These are phyloP conservation scores for Adansonia madagascariensis DNA, from an alignment of 441 rosid genomes.

Conservation along the genomic window DNA sequence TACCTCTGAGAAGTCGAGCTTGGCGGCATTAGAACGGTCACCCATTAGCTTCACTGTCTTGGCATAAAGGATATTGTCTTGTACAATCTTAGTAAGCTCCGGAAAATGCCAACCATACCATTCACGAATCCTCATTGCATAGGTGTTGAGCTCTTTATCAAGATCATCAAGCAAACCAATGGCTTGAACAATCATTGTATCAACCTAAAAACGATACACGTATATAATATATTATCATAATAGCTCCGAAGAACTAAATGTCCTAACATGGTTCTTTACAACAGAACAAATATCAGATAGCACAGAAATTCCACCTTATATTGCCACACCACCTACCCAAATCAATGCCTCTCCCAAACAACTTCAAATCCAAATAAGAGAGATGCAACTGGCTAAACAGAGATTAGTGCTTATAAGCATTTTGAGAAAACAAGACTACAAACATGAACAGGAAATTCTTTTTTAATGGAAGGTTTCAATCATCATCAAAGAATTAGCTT, in stretches of 20 bases:
- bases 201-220: conserved; percentile 53
- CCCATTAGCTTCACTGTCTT: conserved; percentile 87
- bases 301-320: not conserved
- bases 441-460: not conserved
- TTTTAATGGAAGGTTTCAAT: not conserved
- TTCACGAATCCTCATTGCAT: conserved; percentile 91
- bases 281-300: not conserved
- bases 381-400: not conserved
- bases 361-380: not conserved
- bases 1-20: conserved; percentile 92
- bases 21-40: conserved; percentile 73
- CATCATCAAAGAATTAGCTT: conserved; percentile 1
- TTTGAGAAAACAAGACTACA: not conserved
- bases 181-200: conserved; percentile 93
- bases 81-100: conserved; percentile 86
- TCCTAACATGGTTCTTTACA: not conserved
- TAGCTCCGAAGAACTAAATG: not conserved
- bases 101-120: conserved; percentile 99
- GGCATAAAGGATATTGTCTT: conserved; percentile 84
- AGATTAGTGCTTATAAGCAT: not conserved
- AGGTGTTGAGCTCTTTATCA: conserved; percentile 87
- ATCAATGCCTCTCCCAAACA: not conserved
- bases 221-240: conserved; percentile 6
- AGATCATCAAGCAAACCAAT: conserved; percentile 92
- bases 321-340: not conserved